These are phyloP conservation scores for Cladosporium cucumerinum DNA, from an alignment of 2,329 filamentous ascomycete species.

Conservation along the genomic window DNA sequence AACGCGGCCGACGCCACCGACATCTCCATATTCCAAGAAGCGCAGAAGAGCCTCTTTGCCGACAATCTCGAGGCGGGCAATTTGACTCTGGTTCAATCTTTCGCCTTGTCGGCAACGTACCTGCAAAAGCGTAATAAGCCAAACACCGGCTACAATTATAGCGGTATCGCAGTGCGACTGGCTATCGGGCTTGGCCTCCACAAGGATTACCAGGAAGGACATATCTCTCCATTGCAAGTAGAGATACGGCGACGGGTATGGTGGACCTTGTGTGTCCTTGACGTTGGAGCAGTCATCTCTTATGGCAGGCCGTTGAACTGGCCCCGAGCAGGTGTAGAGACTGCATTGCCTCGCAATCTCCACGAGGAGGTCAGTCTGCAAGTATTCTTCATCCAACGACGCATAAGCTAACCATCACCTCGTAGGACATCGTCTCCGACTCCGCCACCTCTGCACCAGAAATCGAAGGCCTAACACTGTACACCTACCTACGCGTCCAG, in stretches of 20 bases:
- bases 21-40: slow-evolving; percentile 12
- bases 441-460: not conserved
- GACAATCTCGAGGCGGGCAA: slow-evolving; percentile 12
- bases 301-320: slow-evolving; percentile 10
- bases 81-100: slow-evolving; percentile 19
- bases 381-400: no score
- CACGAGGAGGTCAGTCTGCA: slow-evolving; percentile 6
- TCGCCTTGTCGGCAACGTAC: slow-evolving; percentile 41
- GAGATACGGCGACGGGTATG: slow-evolving; percentile 9
- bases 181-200: slow-evolving; percentile 51
- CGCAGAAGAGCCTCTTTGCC: slow-evolving; percentile 12
- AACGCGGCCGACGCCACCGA: slow-evolving; percentile 11
- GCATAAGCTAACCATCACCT: not conserved
- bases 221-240: slow-evolving; percentile 6
- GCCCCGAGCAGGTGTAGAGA: slow-evolving; percentile 6
- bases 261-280: slow-evolving; percentile 14
- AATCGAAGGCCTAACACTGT: slow-evolving; percentile 4
- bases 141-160: slow-evolving; percentile 52
- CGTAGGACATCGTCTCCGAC: slow-evolving; percentile 4
- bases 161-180: slow-evolving; percentile 51
- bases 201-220: slow-evolving; percentile 35
- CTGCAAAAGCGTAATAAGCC: slow-evolving; percentile 51
- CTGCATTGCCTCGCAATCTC: slow-evolving; percentile 2
- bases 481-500: slow-evolving; percentile 11
- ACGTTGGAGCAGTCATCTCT: not conserved